Conservation (phyloP, 1,284 basidiomycete species). For the Phellinidium pouzarii region DNA sequence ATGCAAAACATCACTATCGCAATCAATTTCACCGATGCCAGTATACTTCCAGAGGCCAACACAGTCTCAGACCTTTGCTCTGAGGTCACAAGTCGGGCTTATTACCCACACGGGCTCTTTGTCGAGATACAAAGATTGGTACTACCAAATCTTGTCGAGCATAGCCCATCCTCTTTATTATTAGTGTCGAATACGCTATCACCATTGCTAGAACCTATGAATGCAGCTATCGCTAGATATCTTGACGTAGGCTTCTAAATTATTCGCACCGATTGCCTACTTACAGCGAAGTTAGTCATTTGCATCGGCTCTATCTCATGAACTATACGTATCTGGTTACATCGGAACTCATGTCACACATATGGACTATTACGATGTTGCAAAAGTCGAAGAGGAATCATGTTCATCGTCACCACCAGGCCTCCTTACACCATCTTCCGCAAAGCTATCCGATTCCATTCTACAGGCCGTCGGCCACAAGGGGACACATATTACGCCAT, state of each 20-base stretch:
- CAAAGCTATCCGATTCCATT: conserved; percentile 4
- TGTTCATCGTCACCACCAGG: too few species aligned
- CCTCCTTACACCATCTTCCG: conserved; percentile 1
- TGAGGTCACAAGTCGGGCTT: not conserved
- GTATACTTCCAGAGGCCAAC: not conserved
- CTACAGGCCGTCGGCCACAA: conserved; percentile 2
- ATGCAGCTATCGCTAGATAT: not conserved
- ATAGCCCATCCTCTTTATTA: conserved; percentile 3
- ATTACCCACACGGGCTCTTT: not conserved
- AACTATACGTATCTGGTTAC: conserved; percentile 2
- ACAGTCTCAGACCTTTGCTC: too few species aligned
- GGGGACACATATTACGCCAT: conserved; percentile 4
- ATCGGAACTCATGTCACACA: conserved; percentile 1
- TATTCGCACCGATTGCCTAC: not conserved
- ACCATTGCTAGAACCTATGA: not conserved
- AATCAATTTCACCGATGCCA: not conserved
- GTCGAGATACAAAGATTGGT: conserved; percentile 2
- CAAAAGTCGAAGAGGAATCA: not conserved
- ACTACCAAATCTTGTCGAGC: conserved; percentile 3
- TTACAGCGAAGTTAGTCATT: conserved; percentile 3
- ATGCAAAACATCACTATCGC: not conserved
- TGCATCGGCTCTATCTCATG: not conserved
- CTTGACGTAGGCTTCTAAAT: not conserved
- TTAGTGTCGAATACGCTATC: conserved; percentile 1
- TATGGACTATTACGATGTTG: conserved; percentile 13